These are phyloP conservation scores for Lactifluus echinatus DNA, from an alignment of 768 basidiomycete species.

Conservation along the genomic window DNA sequence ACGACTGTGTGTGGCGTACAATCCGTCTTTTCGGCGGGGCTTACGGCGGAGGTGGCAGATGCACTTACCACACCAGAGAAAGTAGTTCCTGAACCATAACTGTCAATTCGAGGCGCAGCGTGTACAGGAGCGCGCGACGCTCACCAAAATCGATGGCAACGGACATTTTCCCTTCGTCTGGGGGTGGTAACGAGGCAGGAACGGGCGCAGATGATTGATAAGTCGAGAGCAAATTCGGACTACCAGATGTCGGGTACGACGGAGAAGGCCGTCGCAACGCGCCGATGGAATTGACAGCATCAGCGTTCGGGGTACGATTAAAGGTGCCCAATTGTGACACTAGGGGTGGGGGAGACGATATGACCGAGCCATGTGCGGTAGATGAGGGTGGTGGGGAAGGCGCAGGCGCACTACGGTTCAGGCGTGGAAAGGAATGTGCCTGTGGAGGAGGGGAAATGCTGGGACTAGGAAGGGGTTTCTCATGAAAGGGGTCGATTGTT, in stretches of 20 bases:
- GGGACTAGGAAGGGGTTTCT: not conserved
- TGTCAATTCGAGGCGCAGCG: conserved; percentile 10
- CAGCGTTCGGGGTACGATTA: not conserved
- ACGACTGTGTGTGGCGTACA: conserved; percentile 43
- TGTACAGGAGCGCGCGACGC: conserved; percentile 18
- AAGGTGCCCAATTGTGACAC: not conserved
- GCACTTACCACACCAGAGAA: conserved; percentile 79
- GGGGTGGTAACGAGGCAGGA: not conserved
- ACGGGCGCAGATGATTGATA: conserved; percentile 6
- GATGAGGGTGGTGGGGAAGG: not conserved
- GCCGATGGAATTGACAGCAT: not conserved
- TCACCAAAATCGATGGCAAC: conserved; percentile 77
- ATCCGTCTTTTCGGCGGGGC: not conserved
- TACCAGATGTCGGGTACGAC: conserved; percentile 5
- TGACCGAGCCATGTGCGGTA: not conserved
- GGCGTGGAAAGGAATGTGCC: not conserved
- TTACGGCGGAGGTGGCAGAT: not conserved
- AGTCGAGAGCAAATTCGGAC: conserved; percentile 3
- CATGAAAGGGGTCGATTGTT: conserved; percentile 1
- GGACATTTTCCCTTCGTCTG: conserved; percentile 72
- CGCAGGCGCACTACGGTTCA: not conserved
- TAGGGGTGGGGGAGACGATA: not conserved
- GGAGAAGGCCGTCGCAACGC: conserved; percentile 14
- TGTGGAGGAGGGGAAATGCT: not conserved
- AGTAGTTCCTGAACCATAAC: conserved; percentile 53